Percentiles rank a stretch among this genome's conserved stretches.
phyloP scores from a whole-genome alignment of 2,329 filamentous ascomycete species.

The Ophiostoma novo-ulmi region DNA sequence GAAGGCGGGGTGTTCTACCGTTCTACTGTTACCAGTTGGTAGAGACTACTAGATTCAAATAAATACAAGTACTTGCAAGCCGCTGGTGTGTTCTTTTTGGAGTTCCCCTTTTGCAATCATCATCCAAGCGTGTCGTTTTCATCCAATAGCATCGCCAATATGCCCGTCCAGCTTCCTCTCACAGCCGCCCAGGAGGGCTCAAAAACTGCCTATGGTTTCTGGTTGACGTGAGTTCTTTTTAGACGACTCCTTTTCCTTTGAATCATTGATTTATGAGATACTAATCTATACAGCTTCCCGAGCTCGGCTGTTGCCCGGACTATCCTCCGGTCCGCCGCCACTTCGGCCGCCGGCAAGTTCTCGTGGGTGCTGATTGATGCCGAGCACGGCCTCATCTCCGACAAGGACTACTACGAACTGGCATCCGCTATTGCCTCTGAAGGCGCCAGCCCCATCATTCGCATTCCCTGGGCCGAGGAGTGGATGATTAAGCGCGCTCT shows the following conservation, averaged over 20 bases:
- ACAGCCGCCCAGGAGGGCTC: constrained; percentile 17
- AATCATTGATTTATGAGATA: background rate
- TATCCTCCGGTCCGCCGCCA: constrained; percentile 26
- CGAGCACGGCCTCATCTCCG: constrained; percentile 38
- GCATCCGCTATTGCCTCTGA: constrained; percentile 37
- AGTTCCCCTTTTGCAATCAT: background rate
- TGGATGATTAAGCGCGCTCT: constrained; percentile 60
- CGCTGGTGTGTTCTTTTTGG: background rate
- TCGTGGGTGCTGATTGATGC: constrained; percentile 38
- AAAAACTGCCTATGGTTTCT: constrained; percentile 27
- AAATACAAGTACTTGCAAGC: constrained; percentile 13
- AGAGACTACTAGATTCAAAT: background rate
- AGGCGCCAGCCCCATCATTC: constrained; percentile 40
- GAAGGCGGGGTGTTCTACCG: background rate
- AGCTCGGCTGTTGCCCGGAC: constrained; percentile 26
- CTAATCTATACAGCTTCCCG: constrained; percentile 20
- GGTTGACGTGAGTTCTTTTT: constrained; percentile 25
- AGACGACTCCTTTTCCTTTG: background rate
- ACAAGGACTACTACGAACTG: constrained; percentile 36
- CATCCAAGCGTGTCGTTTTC: background rate
- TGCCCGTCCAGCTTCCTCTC: constrained; percentile 16
- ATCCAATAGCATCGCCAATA: background rate
- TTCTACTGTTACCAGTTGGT: background rate
- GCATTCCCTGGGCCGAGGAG: constrained; percentile 51
- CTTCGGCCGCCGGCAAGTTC: constrained; percentile 20